These are phyloP conservation scores for Chondrus crispus DNA, from an alignment of 23 red algal genomes.

Conservation along the genomic window DNA sequence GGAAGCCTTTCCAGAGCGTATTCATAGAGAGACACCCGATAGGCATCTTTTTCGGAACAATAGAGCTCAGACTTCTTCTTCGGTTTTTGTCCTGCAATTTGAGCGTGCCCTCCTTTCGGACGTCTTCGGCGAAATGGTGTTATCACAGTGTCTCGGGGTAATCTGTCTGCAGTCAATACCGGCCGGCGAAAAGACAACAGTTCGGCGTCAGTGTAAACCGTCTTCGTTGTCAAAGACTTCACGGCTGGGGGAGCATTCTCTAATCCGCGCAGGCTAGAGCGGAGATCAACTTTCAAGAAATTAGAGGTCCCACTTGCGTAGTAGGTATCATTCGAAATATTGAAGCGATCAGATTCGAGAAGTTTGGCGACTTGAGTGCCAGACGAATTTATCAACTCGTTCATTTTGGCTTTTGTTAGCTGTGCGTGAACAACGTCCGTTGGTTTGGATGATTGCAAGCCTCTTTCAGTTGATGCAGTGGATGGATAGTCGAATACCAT, in stretches of 20 bases:
- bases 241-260: slow-evolving; percentile 69
- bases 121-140: slow-evolving; percentile 66
- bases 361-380: slow-evolving; percentile 34
- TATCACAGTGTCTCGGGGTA: neutral
- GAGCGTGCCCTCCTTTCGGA: slow-evolving; percentile 61
- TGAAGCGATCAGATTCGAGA: slow-evolving; percentile 49
- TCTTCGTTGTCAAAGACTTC: slow-evolving; percentile 52
- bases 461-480: neutral
- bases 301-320: slow-evolving; percentile 51
- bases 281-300: slow-evolving; percentile 45
- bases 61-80: slow-evolving; percentile 71
- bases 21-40: slow-evolving; percentile 76
- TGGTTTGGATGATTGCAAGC: neutral
- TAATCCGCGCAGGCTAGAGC: slow-evolving; percentile 54
- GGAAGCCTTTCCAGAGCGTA: slow-evolving; percentile 90
- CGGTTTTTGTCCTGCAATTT: slow-evolving; percentile 82
- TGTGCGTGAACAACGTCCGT: neutral
- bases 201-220: neutral
- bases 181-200: slow-evolving; percentile 66
- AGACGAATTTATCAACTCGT: neutral
- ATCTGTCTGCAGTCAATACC: neutral
- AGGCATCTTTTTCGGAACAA: slow-evolving; percentile 70
- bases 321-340: slow-evolving; percentile 76
- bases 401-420: neutral
- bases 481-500: slow-evolving; percentile 55